Conservation (phyloP, 306 rosid species). For the Sicyos baderoa region DNA sequence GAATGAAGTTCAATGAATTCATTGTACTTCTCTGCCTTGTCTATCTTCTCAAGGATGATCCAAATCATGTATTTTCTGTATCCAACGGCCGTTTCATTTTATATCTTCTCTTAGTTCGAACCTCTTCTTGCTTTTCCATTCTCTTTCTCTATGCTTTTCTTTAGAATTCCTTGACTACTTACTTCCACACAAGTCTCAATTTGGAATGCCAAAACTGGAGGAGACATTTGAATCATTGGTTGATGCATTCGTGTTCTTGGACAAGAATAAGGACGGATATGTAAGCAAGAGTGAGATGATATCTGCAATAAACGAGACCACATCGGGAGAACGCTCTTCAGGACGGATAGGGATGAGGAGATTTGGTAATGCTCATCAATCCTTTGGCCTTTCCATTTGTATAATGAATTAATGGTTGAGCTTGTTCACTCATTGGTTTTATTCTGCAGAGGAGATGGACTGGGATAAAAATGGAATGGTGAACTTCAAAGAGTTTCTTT, state of each 20-base stretch:
- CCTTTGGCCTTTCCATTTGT: not conserved
- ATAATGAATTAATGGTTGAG: not conserved
- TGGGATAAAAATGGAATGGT: conserved; percentile 99
- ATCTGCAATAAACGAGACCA: conserved; percentile 73
- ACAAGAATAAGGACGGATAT: conserved; percentile 85
- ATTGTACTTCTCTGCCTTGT: conserved; percentile 85
- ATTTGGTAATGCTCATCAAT: conserved; percentile 53
- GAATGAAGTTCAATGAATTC: conserved; percentile 74
- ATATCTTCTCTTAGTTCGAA: not conserved
- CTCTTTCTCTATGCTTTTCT: conserved; percentile 20
- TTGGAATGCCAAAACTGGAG: conserved; percentile 70
- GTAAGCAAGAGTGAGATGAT: conserved; percentile 94
- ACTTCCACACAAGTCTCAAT: conserved; percentile 53
- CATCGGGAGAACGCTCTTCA: conserved; percentile 77
- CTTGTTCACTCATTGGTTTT: not conserved
- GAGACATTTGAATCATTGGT: conserved; percentile 82
- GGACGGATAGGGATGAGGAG: conserved; percentile 82
- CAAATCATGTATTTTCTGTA: conserved; percentile 41
- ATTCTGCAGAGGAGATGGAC: conserved; percentile 89
- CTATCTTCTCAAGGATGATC: conserved; percentile 69
- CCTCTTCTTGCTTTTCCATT: not conserved
- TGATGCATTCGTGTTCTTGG: conserved; percentile 85
- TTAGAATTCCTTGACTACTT: conserved; percentile 38
- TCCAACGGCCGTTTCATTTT: conserved; percentile 27
- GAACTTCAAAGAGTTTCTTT: conserved; percentile 88